phyloP scores from a whole-genome alignment of 2,329 filamentous ascomycete species.

The Cercospora sp. region DNA sequence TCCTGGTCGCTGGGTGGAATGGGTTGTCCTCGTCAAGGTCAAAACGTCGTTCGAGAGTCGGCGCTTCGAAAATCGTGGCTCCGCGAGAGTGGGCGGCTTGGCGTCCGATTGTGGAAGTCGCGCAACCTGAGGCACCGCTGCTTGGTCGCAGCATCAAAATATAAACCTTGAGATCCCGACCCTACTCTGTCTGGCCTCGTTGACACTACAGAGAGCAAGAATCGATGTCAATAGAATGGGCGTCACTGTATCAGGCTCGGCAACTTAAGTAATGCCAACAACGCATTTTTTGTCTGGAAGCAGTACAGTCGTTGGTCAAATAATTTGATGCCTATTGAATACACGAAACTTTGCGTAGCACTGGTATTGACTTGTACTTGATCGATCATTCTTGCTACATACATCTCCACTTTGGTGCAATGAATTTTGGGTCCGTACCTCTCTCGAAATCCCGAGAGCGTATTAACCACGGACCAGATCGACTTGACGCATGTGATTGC shows the following conservation, averaged over 20 bases:
- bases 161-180: not conserved
- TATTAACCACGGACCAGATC: not conserved
- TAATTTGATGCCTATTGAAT: not conserved
- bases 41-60: slow-evolving; percentile 1
- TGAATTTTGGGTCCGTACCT: not conserved
- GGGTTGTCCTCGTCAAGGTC: slow-evolving; percentile 6
- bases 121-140: not conserved
- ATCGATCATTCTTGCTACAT: not conserved
- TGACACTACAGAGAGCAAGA: not conserved
- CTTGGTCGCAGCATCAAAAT: not conserved
- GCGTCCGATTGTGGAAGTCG: not conserved
- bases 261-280: not conserved
- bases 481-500: not conserved
- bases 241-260: not conserved
- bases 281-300: not conserved
- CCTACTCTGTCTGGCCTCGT: not conserved
- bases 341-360: not conserved
- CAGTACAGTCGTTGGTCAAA: not conserved
- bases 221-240: not conserved
- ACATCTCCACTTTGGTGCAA: not conserved
- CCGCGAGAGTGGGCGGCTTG: slow-evolving; percentile 6
- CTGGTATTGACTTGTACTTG: not conserved
- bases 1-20: slow-evolving; percentile 14
- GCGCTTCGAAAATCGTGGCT: slow-evolving; percentile 6
- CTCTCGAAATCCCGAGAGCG: not conserved